phyloP scores from a whole-genome alignment of 1,284 basidiomycete species.

The Coniophora puteana region DNA sequence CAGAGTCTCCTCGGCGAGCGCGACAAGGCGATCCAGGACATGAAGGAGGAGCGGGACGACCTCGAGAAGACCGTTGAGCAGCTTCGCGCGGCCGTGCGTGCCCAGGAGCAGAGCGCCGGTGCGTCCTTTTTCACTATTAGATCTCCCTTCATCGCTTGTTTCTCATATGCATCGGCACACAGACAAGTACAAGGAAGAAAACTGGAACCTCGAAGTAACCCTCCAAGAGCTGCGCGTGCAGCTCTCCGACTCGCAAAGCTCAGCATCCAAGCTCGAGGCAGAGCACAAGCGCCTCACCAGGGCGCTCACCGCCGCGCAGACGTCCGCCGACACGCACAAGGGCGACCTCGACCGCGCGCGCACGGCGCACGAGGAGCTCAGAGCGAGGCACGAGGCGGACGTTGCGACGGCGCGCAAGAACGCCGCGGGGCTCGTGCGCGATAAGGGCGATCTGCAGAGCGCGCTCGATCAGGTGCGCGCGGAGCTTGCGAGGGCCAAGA shows the following conservation, averaged over 20 bases:
- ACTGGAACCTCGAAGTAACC: constrained; percentile 96
- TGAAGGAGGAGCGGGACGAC: constrained; percentile 85
- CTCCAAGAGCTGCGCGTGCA: constrained; percentile 84
- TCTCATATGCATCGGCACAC: constrained; percentile 8
- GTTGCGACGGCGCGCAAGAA: constrained; percentile 87
- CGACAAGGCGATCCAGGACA: constrained; percentile 84
- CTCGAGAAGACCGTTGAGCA: constrained; percentile 74
- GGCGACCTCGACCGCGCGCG: constrained; percentile 80
- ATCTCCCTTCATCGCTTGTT: constrained; percentile 4
- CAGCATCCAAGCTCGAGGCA: constrained; percentile 68
- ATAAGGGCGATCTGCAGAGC: constrained; percentile 88
- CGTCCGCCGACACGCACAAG: constrained; percentile 82
- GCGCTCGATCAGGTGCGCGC: constrained; percentile 72
- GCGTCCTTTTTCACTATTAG: constrained; percentile 19
- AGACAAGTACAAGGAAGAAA: constrained; percentile 94
- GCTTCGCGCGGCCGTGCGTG: constrained; percentile 63
- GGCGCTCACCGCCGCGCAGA: constrained; percentile 70
- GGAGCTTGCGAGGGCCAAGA: constrained; percentile 62
- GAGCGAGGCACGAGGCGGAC: constrained; percentile 90
- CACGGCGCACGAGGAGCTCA: constrained; percentile 67
- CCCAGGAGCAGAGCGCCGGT: constrained; percentile 80
- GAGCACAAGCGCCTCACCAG: constrained; percentile 84
- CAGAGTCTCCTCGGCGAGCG: constrained; percentile 85
- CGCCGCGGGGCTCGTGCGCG: constrained; percentile 83
- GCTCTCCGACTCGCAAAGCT: constrained; percentile 63